Conservation (phyloP, 495 filamentous ascomycete species). For the Neurospora sp. region DNA sequence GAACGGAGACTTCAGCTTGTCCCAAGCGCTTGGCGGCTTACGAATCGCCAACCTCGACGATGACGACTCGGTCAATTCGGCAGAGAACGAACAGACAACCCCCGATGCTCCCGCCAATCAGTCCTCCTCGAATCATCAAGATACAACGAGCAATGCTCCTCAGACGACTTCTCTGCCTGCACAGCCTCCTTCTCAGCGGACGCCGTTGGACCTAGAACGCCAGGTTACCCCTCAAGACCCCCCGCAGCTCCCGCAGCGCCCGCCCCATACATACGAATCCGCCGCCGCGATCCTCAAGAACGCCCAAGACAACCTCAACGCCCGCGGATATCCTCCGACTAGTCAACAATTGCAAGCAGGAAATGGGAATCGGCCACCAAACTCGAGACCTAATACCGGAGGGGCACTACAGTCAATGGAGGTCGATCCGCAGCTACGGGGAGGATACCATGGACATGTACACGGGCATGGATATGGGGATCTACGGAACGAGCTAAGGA, state of each 20-base stretch:
- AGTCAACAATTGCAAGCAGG: not conserved
- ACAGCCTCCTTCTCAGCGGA: not conserved
- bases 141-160: not conserved
- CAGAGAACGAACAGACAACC: constrained; percentile 25
- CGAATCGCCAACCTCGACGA: constrained; percentile 97
- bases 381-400: constrained; percentile 33
- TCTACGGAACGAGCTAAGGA: constrained; percentile 33
- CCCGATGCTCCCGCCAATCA: constrained; percentile 1
- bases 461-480: not conserved
- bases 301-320: constrained; percentile 23
- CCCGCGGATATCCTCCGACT: constrained; percentile 6
- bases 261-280: constrained; percentile 27
- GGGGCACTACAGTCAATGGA: constrained; percentile 29
- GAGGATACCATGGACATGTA: constrained; percentile 31
- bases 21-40: constrained; percentile 84
- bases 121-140: not conserved
- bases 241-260: constrained; percentile 23
- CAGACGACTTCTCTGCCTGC: not conserved
- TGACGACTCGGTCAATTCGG: constrained; percentile 49
- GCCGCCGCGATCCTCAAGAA: constrained; percentile 23
- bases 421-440: constrained; percentile 23
- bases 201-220: constrained; percentile 2
- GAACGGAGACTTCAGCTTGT: constrained; percentile 89
- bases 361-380: constrained; percentile 8
- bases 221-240: constrained; percentile 18